phyloP scores from a whole-genome alignment of 1,284 basidiomycete species.

The Thecaphora thlaspeos region DNA sequence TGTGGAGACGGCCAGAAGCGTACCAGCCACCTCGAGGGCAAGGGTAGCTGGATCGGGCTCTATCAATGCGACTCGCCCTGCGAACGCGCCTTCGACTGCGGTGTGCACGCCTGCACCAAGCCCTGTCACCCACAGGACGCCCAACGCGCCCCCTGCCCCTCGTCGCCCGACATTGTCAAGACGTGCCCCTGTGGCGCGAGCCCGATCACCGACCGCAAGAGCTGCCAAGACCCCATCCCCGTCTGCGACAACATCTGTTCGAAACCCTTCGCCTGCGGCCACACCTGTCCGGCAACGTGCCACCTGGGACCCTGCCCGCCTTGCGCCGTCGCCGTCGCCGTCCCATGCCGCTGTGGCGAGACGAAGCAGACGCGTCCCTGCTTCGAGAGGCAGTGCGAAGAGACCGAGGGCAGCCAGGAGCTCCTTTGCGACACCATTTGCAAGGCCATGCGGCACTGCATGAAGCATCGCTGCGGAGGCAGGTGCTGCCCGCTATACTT shows the following conservation, averaged over 20 bases:
- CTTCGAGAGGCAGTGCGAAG: constrained; percentile 31
- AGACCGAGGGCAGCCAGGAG: constrained; percentile 34
- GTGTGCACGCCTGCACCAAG: constrained; percentile 40
- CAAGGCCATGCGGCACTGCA: constrained; percentile 48
- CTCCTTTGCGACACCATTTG: constrained; percentile 46
- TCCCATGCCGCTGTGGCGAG: constrained; percentile 56
- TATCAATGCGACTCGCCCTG: constrained; percentile 43
- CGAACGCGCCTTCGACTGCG: constrained; percentile 43
- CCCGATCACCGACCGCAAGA: constrained; percentile 19
- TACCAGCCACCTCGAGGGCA: constrained; percentile 15
- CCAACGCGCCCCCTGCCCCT: constrained; percentile 34
- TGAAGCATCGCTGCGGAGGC: constrained; percentile 45
- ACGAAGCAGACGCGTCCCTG: constrained; percentile 43
- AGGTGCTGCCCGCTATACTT: constrained; percentile 52
- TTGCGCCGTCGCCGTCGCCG: constrained; percentile 38
- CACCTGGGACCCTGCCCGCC: constrained; percentile 51
- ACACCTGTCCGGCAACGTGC: constrained; percentile 40
- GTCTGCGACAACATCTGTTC: constrained; percentile 44
- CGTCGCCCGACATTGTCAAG: constrained; percentile 34
- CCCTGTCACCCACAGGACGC: constrained; percentile 42
- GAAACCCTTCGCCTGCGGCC: constrained; percentile 41
- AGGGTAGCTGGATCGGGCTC: constrained; percentile 24
- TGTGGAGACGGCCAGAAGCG: constrained; percentile 44
- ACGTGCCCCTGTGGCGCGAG: constrained; percentile 52
- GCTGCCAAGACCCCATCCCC: constrained; percentile 49